Evolutionary conservation across 768 basidiomycete species (phyloP), one percentile per base, ranked within the genome.

Genomic region (Tricholomella constricta): DNA sequence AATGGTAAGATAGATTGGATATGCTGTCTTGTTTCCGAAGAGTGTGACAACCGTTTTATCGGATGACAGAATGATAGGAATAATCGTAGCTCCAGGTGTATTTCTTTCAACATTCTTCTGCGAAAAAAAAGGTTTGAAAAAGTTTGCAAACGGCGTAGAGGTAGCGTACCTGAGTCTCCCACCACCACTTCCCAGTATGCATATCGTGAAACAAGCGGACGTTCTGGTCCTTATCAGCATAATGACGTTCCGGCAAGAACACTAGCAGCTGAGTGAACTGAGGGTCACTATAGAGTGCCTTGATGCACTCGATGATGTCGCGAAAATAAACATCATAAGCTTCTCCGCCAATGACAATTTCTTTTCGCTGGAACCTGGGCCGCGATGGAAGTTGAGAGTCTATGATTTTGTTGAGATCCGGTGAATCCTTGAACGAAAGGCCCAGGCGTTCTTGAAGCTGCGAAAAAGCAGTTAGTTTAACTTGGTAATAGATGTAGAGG

Each of bases 141-240:
- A 11, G 31, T 11, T 7, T 27, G 40, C 15, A 17, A 61, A n/a
- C n/a, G n/a, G n/a, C n/a, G n/a, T n/a, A n/a, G n/a, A n/a, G n/a
- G n/a, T n/a, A n/a, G n/a, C 72, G 12, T 56, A 79, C 79, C 68
- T 81, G 80, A 0, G 67, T 72, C 5, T 41, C 41, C 78, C 78
- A 81, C 80, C 79, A 80, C 80, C 80, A 82, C 38, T 72, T 68
- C 0, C 73, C 77, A 0, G 76, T 80, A 42, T 78, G 66, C 68
- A 79, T 72, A 45, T 80, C 77, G 55, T 70, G 62, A 50, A 68
- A 78, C 0, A 77, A 15, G 0, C 69, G 55, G 0, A 50, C 35
- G 0, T 34, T 65, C 11, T 62, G 34, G 15, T 69, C 63, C 0
- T 48, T 51, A 48, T 75, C 72, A 0, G 59, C 27, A 50, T 69